A percentile compares a stretch with the other conserved stretches of the same genome.
These are phyloP conservation scores for Candida smagusa DNA, from an alignment of 1,139 yeast species.

Conservation along the genomic window DNA sequence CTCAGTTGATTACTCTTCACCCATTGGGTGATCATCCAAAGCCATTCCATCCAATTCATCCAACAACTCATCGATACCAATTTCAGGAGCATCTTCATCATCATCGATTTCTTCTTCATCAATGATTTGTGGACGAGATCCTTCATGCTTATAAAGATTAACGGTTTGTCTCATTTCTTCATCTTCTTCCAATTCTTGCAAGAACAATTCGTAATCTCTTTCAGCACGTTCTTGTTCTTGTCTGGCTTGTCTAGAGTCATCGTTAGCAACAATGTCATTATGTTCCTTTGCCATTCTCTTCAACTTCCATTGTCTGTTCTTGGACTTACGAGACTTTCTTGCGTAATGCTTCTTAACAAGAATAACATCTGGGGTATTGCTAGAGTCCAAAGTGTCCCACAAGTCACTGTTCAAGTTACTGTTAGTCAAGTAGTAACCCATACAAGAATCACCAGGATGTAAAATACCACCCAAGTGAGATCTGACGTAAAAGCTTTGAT, in stretches of 20 bases:
- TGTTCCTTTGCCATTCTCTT: slow-evolving; percentile 98
- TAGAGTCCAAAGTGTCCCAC: slow-evolving; percentile 69
- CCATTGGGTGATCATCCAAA: slow-evolving; percentile 50
- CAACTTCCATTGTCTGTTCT: slow-evolving; percentile 90
- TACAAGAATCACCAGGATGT: slow-evolving; percentile 93
- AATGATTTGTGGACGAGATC: slow-evolving; percentile 4
- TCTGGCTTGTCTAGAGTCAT: slow-evolving; percentile 74
- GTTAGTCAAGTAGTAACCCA: slow-evolving; percentile 84
- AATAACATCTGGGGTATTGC: slow-evolving; percentile 80
- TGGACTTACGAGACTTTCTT: slow-evolving; percentile 71
- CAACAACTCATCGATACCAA: slow-evolving; percentile 76
- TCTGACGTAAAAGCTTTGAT: slow-evolving; percentile 74
- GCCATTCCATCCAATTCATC: slow-evolving; percentile 95
- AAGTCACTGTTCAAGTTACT: slow-evolving; percentile 83
- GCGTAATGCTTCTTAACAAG: slow-evolving; percentile 88
- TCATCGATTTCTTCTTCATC: slow-evolving; percentile 50
- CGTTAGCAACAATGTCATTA: slow-evolving; percentile 76
- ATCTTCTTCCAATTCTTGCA: slow-evolving; percentile 97
- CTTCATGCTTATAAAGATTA: slow-evolving; percentile 74
- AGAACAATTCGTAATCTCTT: slow-evolving; percentile 90
- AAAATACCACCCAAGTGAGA: slow-evolving; percentile 90
- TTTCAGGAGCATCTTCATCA: slow-evolving; percentile 73
- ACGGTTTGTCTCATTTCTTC: slow-evolving; percentile 88
- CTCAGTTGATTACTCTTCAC: slow-evolving; percentile 3
- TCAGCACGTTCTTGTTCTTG: slow-evolving; percentile 92